phyloP scores from a whole-genome alignment of 495 filamentous ascomycete species.

The Aspergillus affinis region DNA sequence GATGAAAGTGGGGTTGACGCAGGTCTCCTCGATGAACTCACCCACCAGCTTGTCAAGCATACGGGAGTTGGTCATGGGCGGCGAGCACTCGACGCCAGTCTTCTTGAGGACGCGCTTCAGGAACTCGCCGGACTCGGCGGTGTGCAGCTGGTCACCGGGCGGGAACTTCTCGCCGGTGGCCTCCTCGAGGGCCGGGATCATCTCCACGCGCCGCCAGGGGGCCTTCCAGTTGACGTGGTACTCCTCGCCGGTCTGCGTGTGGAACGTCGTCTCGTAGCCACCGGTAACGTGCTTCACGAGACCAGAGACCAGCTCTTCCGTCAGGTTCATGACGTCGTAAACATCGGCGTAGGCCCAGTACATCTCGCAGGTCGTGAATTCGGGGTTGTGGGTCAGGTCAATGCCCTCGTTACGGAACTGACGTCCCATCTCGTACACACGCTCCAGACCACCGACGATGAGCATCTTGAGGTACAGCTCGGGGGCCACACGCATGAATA shows the following conservation, averaged over 20 bases:
- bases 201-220: constrained; percentile 91
- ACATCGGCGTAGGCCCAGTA: constrained; percentile 95
- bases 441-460: constrained; percentile 87
- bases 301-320: constrained; percentile 91
- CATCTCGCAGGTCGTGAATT: constrained; percentile 97
- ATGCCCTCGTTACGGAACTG: constrained; percentile 95
- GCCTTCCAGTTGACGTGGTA: constrained; percentile 94
- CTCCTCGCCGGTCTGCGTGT: constrained; percentile 76
- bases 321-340: constrained; percentile 88
- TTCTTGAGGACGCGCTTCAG: constrained; percentile 81
- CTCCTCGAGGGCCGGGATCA: constrained; percentile 93
- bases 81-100: constrained; percentile 83
- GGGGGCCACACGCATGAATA: constrained; percentile 93
- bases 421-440: constrained; percentile 89
- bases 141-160: constrained; percentile 84
- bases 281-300: constrained; percentile 90
- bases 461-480: constrained; percentile 96
- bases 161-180: constrained; percentile 93
- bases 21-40: constrained; percentile 92
- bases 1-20: constrained; percentile 96
- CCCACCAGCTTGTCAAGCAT: constrained; percentile 98
- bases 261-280: constrained; percentile 77
- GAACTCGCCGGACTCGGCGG: constrained; percentile 81
- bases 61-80: constrained; percentile 89
- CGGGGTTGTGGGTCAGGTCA: constrained; percentile 96